A percentile compares a stretch with the other conserved stretches of the same genome.
Conservation (phyloP, 352 stramenopile genomes). For the Phytophthora capsici region DNA sequence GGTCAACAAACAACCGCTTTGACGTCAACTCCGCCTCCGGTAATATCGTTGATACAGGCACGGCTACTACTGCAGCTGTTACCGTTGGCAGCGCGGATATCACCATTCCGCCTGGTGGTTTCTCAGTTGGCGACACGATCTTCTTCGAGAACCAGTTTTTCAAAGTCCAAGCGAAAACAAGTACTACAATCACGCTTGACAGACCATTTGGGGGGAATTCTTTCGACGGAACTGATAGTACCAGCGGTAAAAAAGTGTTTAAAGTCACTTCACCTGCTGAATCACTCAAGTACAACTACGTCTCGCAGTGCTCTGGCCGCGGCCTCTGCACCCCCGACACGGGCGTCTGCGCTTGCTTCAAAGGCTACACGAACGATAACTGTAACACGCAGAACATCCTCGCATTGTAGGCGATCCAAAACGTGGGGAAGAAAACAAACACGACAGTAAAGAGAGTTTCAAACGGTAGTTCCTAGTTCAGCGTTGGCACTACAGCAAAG, state of each 20-base stretch:
- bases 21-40: neutral
- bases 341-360: constrained; percentile 88
- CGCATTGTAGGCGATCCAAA: constrained; percentile 50
- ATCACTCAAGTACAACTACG: constrained; percentile 69
- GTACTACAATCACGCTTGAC: constrained; percentile 34
- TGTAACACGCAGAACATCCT: constrained; percentile 87
- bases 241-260: constrained; percentile 20
- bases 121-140: constrained; percentile 39
- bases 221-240: constrained; percentile 9
- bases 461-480: no score
- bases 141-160: constrained; percentile 79
- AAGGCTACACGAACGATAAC: constrained; percentile 90
- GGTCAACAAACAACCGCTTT: constrained; percentile 17
- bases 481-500: no score
- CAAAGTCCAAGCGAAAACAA: constrained; percentile 18
- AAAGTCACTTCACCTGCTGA: constrained; percentile 40
- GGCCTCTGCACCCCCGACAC: constrained; percentile 70
- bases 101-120: no score
- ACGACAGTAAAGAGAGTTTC: no score
- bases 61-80: neutral
- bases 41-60: no score
- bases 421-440: no score
- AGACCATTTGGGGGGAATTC: constrained; percentile 57
- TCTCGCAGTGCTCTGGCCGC: constrained; percentile 75
- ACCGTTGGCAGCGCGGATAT: constrained; percentile 18